Base-by-base conservation (phyloP, 2,329 filamentous ascomycete species). In the Didymella arachidicola region DNA sequence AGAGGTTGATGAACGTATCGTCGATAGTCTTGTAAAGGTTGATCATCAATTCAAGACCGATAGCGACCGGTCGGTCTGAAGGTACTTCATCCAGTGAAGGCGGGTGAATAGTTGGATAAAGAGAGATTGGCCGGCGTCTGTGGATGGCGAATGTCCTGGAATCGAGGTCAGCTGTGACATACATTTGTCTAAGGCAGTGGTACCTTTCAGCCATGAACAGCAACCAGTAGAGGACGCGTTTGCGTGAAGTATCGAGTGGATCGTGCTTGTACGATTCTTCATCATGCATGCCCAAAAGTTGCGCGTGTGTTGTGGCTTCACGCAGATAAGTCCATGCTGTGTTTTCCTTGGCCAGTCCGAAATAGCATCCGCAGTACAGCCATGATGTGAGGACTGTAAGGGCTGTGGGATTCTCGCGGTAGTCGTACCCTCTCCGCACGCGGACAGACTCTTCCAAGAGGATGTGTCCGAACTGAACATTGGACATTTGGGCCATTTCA, bases 321-420 rank as follows among this genome's bases (percentile, higher is more conserved):
- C 85, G 80, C 4, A 89, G 77, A 68, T 86, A 86, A 47, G 85
- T 82, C 86, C 86, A 88, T 3, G 85, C 85, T 50, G 86, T 87
- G 62, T 84, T 84, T 61, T 84, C 83, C 67, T 85, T 83, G 61
- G 86, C 86, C 43, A 88, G 79, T 64, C 86, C 86, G 69, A 87
- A 87, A 66, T 85, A 86, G 59, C 83, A 83, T 0, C 84, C 85
- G 48, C 83, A 86, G 44, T 87, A 79, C 74, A 87, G 86, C 74
- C 86, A 88, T 0, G 85, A 87, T 3, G 85, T 87, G 43, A 87
- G 82, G n/a, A 88, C 81, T 2, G 84, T 84, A 53, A 78, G 79
- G 7, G 86, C 73, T 0, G 83, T 83, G 11, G 82, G 78, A 48
- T 81, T 82, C 65, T 87, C 85, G 44, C 85, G 78, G 61, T 86